These are phyloP conservation scores for Lolium multiflorum DNA, from an alignment of 176 grass and related monocot species.

Conservation along the genomic window DNA sequence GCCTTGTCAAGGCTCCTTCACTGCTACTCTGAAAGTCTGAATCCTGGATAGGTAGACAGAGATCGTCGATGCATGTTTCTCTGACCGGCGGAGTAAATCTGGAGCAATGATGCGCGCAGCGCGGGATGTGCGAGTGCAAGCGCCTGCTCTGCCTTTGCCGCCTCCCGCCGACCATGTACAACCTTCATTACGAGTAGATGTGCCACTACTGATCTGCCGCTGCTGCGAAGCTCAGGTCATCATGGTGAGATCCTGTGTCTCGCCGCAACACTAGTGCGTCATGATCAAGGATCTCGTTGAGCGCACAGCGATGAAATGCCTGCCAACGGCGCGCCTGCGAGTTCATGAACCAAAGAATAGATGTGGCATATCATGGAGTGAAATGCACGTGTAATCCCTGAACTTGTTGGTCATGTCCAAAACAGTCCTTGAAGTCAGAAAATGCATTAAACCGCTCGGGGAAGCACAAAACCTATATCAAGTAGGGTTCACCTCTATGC, in stretches of 20 bases:
- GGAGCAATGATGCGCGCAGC: slow-evolving; percentile 28
- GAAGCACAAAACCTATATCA: no score
- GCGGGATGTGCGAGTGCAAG: background rate
- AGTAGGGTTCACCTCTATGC: no score
- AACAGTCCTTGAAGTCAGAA: no score
- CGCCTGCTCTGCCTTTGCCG: slow-evolving; percentile 34
- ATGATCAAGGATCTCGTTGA: background rate
- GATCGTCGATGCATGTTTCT: slow-evolving; percentile 25
- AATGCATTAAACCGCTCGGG: no score
- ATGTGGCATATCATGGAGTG: no score
- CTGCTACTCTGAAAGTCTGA: background rate
- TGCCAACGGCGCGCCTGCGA: background rate
- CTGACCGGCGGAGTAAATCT: slow-evolving; percentile 35
- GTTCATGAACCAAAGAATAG: background rate
- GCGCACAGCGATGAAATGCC: background rate
- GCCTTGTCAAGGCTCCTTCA: background rate
- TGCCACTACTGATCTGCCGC: background rate
- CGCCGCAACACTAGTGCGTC: background rate
- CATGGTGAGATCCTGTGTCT: slow-evolving; percentile 40
- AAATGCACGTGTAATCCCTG: no score
- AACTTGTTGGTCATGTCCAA: no score
- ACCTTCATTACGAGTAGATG: slow-evolving; percentile 42
- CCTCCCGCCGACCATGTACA: slow-evolving; percentile 41
- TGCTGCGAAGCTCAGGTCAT: slow-evolving; percentile 33
- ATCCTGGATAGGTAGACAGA: background rate